phyloP scores from a whole-genome alignment of 2,329 filamentous ascomycete genomes.

The Stemphylium lycopersici region DNA sequence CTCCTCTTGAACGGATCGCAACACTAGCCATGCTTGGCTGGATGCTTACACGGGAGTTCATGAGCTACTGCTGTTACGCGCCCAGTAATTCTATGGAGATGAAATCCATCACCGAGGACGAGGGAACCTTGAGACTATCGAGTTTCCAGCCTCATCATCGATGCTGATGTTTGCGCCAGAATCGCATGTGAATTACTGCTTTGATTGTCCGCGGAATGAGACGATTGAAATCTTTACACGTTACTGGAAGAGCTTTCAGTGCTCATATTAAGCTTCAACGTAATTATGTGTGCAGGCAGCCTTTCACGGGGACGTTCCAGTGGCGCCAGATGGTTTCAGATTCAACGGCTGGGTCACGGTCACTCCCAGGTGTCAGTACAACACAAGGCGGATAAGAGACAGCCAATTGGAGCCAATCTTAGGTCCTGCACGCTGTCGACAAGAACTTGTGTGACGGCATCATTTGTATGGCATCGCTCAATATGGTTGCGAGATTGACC shows the following conservation, averaged over 20 bases:
- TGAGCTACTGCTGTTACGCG: neutral
- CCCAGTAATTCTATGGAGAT: too few species aligned
- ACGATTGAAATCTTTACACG: too few species aligned
- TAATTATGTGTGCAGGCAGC: constrained; percentile 4
- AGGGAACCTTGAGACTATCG: too few species aligned
- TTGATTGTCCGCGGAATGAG: too few species aligned
- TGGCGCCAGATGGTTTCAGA: constrained; percentile 3
- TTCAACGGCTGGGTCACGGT: constrained; percentile 12
- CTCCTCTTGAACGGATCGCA: constrained; percentile 1
- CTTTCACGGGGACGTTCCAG: neutral
- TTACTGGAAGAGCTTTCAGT: neutral
- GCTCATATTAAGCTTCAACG: neutral
- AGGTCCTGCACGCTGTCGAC: neutral
- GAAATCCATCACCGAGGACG: too few species aligned
- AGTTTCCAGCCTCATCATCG: too few species aligned
- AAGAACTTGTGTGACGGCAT: neutral
- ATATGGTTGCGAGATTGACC: neutral
- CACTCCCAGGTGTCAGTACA: neutral
- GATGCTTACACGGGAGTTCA: neutral
- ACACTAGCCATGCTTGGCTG: constrained; percentile 2
- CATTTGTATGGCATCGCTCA: neutral
- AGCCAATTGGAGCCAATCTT: neutral
- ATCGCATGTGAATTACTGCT: too few species aligned
- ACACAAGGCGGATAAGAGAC: neutral
- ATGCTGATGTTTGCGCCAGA: too few species aligned